Evolutionary conservation across 257 asterid genomes (phyloP), one percentile per base, ranked within the genome.

Genomic region (Solanum boliviense): DNA sequence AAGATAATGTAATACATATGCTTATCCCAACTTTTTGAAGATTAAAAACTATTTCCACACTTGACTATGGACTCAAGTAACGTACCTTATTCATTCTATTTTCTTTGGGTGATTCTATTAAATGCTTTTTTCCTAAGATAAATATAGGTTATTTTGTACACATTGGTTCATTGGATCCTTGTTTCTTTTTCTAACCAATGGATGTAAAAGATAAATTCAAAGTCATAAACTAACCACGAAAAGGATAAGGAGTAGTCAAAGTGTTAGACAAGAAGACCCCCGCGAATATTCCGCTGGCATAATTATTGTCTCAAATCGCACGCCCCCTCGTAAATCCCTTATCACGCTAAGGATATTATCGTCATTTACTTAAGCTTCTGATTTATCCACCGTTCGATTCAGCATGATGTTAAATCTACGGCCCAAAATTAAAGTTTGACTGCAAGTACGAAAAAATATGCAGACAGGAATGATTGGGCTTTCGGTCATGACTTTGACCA

Each of bases 391-490:
- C 86, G 86, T 62, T 60, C 2, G 87, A 86, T 89, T 48, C 29
- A 82, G 23, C 70, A 32, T 86, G 75, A 89, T 86, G 16, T 44
- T 21, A 11, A 20, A 65, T 86, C 88, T 0, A 90, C 90, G 92
- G 88, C 9, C 27, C 8, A n/a, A 1, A 83, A 21, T 25, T 81
- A 79, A 21, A 25, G 89, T 91, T 91, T 91, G 93, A 91, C 93
- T 68, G 76, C 27, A 41, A 71, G 89, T 87, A 87, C 92, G 67
- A 87, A 86, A 68, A 81, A 56, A 71, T 44, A 38, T 87, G 78
- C n/a, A 75, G 90, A 39, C 86, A 86, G 89, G 91, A 91, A 91
- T 91, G 90, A 91, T 89, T 89, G 90, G 93, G 86, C 93, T 81
- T 84, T 86, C 60, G 87, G 88, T 89, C 36, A 67, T 48, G 88